These are phyloP conservation scores for Nymphaea colorata DNA, from an alignment of 164 flowering plant genomes.

Conservation along the genomic window DNA sequence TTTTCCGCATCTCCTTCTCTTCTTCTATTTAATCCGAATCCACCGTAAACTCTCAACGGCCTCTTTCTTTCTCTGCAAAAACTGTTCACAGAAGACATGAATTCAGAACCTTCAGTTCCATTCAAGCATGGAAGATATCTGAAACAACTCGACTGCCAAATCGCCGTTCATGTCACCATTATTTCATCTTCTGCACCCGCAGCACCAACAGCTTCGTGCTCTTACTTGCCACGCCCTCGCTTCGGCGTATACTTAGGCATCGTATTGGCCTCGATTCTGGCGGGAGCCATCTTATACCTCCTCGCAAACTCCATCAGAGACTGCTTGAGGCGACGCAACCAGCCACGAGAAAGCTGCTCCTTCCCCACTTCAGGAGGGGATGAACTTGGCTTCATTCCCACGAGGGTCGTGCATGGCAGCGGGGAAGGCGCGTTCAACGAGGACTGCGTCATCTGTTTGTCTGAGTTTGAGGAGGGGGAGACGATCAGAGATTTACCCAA, in stretches of 20 bases:
- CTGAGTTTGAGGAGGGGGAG: background rate
- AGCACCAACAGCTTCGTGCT: background rate
- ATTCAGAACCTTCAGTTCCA: background rate
- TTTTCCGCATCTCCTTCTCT: background rate
- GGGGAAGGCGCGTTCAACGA: background rate
- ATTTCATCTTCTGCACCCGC: background rate
- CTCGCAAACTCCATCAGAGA: background rate
- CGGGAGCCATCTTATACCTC: background rate
- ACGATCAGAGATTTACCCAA: background rate
- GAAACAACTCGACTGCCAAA: background rate
- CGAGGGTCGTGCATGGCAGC: background rate
- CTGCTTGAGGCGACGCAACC: background rate
- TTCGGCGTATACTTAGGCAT: background rate
- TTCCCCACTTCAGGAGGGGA: background rate
- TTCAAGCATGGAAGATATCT: background rate
- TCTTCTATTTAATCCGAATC: background rate
- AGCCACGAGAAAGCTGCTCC: background rate
- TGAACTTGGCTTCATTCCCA: background rate
- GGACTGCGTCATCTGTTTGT: background rate
- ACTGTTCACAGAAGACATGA: background rate
- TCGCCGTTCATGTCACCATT: no score
- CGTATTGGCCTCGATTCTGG: background rate
- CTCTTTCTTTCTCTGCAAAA: background rate
- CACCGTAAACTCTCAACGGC: no score
- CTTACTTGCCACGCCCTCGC: background rate